Conservation (phyloP, 2,329 filamentous ascomycete species). For the Scedosporium dehoogii region DNA sequence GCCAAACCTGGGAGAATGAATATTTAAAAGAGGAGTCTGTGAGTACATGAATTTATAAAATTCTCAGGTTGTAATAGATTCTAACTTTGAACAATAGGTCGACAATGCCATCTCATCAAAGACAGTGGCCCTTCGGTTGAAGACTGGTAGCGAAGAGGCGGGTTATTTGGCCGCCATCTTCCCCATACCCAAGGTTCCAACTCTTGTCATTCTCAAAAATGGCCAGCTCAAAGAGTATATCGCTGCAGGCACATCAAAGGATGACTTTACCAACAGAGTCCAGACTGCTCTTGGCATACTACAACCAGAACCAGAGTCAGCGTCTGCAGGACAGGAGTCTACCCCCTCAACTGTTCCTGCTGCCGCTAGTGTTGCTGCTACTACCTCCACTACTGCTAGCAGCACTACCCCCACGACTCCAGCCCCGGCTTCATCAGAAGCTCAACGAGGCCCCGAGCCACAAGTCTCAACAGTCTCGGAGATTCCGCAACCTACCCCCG, state of each 20-base stretch:
- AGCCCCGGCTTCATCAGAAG: not conserved
- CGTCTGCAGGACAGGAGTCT: slow-evolving; percentile 10
- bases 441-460: not conserved
- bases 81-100: slow-evolving; percentile 35
- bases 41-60: slow-evolving; percentile 13
- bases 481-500: not conserved
- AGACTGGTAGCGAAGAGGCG: slow-evolving; percentile 68
- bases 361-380: slow-evolving; percentile 12
- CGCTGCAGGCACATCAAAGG: slow-evolving; percentile 49
- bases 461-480: not conserved
- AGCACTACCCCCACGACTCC: slow-evolving; percentile 12
- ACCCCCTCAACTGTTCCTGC: slow-evolving; percentile 10
- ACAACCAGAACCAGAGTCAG: slow-evolving; percentile 9
- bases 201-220: slow-evolving; percentile 70
- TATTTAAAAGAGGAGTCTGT: slow-evolving; percentile 51
- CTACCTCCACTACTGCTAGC: slow-evolving; percentile 10
- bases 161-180: slow-evolving; percentile 75
- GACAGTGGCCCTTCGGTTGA: slow-evolving; percentile 60
- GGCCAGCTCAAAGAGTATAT: slow-evolving; percentile 72
- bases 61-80: not conserved
- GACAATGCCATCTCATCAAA: slow-evolving; percentile 46
- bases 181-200: slow-evolving; percentile 67
- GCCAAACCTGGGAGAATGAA: slow-evolving; percentile 61
- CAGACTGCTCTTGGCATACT: slow-evolving; percentile 21
- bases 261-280: slow-evolving; percentile 50